These are phyloP conservation scores for Cynanchum wilfordii DNA, from an alignment of 257 asterid genomes.

Conservation along the genomic window DNA sequence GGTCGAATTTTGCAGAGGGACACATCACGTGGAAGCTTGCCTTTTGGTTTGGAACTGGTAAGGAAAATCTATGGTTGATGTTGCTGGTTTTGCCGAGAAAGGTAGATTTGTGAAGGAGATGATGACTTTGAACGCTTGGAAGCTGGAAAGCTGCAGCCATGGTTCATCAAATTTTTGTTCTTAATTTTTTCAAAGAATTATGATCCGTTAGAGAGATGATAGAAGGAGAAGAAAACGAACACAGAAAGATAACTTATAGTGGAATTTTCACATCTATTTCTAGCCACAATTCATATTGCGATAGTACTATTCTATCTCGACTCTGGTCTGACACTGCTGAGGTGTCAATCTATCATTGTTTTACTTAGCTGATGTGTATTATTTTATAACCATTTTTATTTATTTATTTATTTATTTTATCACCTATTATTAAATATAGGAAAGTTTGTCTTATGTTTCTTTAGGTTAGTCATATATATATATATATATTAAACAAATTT, in stretches of 20 bases:
- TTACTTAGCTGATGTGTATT: no score
- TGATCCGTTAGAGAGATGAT: not conserved
- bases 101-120: slow-evolving; percentile 46
- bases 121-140: slow-evolving; percentile 35
- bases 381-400: no score
- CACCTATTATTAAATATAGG: no score
- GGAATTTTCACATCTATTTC: slow-evolving; percentile 17
- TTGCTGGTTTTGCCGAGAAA: slow-evolving; percentile 49
- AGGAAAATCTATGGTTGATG: slow-evolving; percentile 22
- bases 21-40: slow-evolving; percentile 12
- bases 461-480: no score
- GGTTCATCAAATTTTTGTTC: not conserved
- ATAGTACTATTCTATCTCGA: not conserved
- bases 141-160: slow-evolving; percentile 64
- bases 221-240: not conserved
- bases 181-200: not conserved
- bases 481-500: no score
- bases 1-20: slow-evolving; percentile 67
- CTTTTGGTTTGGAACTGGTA: slow-evolving; percentile 25
- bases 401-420: no score
- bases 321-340: not conserved
- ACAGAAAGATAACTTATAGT: not conserved
- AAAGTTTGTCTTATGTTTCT: no score
- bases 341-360: no score
- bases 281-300: slow-evolving; percentile 34